A percentile compares a stretch with the other conserved stretches of the same genome.
phyloP scores from a whole-genome alignment of 768 basidiomycete species.

The Paxillus involutus region DNA sequence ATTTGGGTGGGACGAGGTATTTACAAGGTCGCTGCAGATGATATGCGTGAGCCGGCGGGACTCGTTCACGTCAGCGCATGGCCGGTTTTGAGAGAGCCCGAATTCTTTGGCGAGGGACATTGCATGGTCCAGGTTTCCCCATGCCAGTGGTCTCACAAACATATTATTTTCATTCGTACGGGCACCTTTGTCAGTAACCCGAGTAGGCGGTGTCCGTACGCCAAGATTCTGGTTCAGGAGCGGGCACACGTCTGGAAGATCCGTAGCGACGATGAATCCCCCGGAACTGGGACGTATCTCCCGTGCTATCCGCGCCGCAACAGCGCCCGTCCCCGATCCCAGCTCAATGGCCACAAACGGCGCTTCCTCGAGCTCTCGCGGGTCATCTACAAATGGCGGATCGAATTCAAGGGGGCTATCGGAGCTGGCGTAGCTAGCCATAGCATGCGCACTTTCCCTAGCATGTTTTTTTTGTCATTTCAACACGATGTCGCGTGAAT shows the following conservation, averaged over 20 bases:
- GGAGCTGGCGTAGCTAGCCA: slow-evolving; percentile 54
- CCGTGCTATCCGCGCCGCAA: slow-evolving; percentile 48
- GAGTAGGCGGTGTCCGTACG: neutral
- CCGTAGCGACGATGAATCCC: slow-evolving; percentile 55
- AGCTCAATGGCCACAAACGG: slow-evolving; percentile 61
- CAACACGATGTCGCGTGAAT: neutral
- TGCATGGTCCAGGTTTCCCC: slow-evolving; percentile 60
- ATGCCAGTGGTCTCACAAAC: slow-evolving; percentile 60
- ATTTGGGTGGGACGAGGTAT: slow-evolving; percentile 22
- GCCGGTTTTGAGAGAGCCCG: slow-evolving; percentile 3
- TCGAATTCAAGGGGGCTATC: slow-evolving; percentile 46
- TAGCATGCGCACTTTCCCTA: slow-evolving; percentile 75
- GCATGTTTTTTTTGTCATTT: neutral
- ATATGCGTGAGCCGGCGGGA: slow-evolving; percentile 53
- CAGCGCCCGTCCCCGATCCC: slow-evolving; percentile 75
- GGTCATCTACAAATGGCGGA: slow-evolving; percentile 43
- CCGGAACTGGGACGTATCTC: slow-evolving; percentile 30
- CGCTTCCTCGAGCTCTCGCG: neutral
- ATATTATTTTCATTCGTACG: slow-evolving; percentile 21
- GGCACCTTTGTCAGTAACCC: neutral
- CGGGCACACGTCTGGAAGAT: slow-evolving; percentile 72
- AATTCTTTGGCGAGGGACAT: slow-evolving; percentile 40
- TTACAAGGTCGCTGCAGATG: slow-evolving; percentile 81
- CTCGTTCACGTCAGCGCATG: neutral
- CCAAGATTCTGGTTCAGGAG: slow-evolving; percentile 44